Conservation (phyloP, 768 basidiomycete species). For the Lepiota subincarnata region DNA sequence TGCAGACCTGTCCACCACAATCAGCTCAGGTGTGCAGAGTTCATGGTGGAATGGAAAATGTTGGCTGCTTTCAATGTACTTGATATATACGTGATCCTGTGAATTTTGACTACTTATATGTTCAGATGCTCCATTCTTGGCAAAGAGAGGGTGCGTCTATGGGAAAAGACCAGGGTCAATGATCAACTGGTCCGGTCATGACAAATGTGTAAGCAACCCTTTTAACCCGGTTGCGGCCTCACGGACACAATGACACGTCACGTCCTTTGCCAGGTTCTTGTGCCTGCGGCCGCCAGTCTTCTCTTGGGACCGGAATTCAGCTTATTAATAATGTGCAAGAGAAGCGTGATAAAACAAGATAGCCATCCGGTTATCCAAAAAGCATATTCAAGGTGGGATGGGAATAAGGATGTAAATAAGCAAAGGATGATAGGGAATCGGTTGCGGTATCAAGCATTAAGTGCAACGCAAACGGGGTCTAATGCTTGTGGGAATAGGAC, state of each 20-base stretch:
- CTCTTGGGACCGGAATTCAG: neutral
- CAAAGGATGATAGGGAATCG: constrained; percentile 9
- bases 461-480: neutral
- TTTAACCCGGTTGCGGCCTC: too few species aligned
- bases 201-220: too few species aligned
- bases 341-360: neutral
- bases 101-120: too few species aligned
- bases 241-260: too few species aligned
- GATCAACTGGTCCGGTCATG: too few species aligned
- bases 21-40: constrained; percentile 11
- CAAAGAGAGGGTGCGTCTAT: too few species aligned
- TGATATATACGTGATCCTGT: neutral
- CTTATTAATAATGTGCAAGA: neutral
- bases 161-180: too few species aligned
- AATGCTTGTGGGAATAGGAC: constrained; percentile 8
- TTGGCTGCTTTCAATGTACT: neutral
- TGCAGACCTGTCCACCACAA: constrained; percentile 1
- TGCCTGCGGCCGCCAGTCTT: too few species aligned
- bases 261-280: too few species aligned
- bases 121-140: too few species aligned
- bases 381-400: neutral
- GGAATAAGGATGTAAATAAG: constrained; percentile 10
- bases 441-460: constrained; percentile 11
- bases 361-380: constrained; percentile 9
- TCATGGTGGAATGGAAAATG: constrained; percentile 2